Evolutionary conservation across 805 yeast species (phyloP), one percentile per base, ranked within the genome.

Genomic region (Blastobotrys peoriensis): DNA sequence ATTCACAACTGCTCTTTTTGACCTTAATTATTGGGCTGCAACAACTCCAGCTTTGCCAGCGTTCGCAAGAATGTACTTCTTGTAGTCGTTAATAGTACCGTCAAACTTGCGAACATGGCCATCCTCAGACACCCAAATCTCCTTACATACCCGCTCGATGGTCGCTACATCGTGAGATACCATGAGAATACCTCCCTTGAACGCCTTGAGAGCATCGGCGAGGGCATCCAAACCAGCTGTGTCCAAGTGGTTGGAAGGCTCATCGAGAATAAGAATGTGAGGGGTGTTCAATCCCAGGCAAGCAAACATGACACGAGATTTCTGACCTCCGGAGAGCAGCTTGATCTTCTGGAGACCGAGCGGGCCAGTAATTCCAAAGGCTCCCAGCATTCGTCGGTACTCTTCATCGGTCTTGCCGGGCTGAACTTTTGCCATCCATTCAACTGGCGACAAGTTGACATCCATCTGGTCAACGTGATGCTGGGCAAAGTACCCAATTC

Each of bases 401-500:
- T 93, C 98, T 67, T 93, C 98, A 60, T 88, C 98, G 2, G 88
- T 79, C 64, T 82, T 87, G 46, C 98, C 98, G 1, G 97, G 98
- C 71, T 73, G 87, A 3, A 82, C 78, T 49, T 76, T 71, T 5
- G 95, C 81, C 86, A 93, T 77, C 98, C 98, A 93, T 40, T 86
- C 81, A 6, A 93, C 96, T 0, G 98, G 97, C 45, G 86, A 83
- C 36, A 78, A 67, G 13, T 65, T 74, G 55, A 89, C 69, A 60
- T 93, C 98, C 96, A 93, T 86, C n/a, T 89, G 83, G 58, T 93
- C 98, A 54, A 93, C 95, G 59, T 93, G 98, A 64, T 93, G 98
- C 70, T 93, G 98, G 13, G 98, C 97, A 69, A 93, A 93, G 65
- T 93, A 93, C 15, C 96, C 98, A 44, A 93, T 84, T 67, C 98